phyloP scores from a whole-genome alignment of 176 grass and related monocot genomes.

The Urochloa ruziziensis region DNA sequence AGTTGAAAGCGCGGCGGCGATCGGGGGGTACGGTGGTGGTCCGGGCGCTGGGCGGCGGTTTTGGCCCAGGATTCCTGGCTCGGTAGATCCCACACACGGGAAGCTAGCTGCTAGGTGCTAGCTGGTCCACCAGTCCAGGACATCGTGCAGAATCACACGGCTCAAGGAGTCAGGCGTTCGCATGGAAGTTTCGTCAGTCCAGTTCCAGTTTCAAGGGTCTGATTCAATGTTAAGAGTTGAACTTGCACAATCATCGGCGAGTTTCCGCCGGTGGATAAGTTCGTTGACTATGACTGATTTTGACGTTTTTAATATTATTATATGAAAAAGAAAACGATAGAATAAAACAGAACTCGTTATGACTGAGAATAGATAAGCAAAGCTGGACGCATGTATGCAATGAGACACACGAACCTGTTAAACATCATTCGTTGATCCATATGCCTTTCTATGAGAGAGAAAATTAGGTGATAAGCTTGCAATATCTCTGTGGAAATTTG shows the following conservation, averaged over 20 bases:
- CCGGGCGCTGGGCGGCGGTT: background rate
- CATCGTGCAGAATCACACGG: background rate
- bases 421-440: background rate
- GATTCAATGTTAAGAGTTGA: background rate
- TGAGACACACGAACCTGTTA: background rate
- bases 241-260: background rate
- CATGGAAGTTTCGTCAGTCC: background rate
- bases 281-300: no score
- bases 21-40: constrained; percentile 9
- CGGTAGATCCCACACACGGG: background rate
- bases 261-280: no score
- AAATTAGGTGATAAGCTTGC: background rate
- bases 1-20: constrained; percentile 8
- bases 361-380: no score
- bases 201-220: background rate
- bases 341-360: no score
- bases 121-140: background rate
- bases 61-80: background rate
- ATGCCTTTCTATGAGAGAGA: background rate
- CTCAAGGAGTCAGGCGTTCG: no score
- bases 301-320: no score
- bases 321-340: no score
- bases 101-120: background rate
- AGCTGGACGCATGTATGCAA: no score
- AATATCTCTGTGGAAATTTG: background rate